Evolutionary conservation across 2,329 filamentous ascomycete genomes (phyloP), one percentile per base, ranked within the genome.

Genomic region (Elsinoe ampelina): DNA sequence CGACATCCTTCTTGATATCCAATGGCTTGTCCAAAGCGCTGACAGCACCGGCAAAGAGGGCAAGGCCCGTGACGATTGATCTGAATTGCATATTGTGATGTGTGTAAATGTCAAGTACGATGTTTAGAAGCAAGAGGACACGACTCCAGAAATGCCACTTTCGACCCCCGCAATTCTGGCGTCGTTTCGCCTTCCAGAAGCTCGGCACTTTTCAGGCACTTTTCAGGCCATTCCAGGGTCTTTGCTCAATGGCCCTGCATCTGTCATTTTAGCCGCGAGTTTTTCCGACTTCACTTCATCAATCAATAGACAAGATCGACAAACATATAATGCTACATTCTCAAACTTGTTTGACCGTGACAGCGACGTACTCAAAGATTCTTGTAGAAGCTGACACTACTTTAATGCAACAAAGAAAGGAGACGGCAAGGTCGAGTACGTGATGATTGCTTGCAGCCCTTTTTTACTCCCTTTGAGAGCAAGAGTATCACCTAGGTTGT

Each of bases 1-100:
- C 82, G 61, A 87, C 86, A 22, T 81, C 76, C 58, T 83, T 78
- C 63, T 95, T 83, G 69, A 95, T 87, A 72, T 87, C 81, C 64
- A 95, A 81, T 58, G 74, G 71, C 63, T 85, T 81, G 59, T 77
- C 71, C 26, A 70, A 60, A 38, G 64, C 63, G 10, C 71, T 65
- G 55, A 68, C 68, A 43, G 72, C 69, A 51, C 81, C 77, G 61
- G 82, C 73, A 59, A 79, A 65, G 58, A 76, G 68, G 63, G 75
- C 67, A 60, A 80, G 64, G 61, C 74, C 63, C 57, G 75, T 65
- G 57, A 74, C 61, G 64, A 74, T 57, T 45, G 68, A 60, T 30
- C 67, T 61, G 64, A 76, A 61, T 65, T 72, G 75, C 76, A 79
- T 79, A 5, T 41, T 66, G 41, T 43, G 12, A 58, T 42, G 30